Evolutionary conservation across 495 filamentous ascomycete genomes (phyloP).

Genomic region (Aspergillus olivimuriae): DNA sequence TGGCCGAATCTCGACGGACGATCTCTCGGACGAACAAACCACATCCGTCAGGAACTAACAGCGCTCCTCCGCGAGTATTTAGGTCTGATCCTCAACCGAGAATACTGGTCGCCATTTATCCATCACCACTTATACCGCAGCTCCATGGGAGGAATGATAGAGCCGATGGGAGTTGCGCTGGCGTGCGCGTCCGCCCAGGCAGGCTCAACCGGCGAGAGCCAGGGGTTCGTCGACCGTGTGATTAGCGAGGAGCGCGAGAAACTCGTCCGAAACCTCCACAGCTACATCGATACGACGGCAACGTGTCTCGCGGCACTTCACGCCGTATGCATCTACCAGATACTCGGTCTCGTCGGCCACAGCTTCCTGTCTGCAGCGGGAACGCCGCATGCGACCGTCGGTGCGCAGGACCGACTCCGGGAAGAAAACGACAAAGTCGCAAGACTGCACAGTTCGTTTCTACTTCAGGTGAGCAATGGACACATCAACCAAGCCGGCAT

Average conservation of each 20-base stretch:
- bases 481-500: too few species aligned
- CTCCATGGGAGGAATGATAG: constrained; percentile 8
- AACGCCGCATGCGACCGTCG: background rate
- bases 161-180: constrained; percentile 11
- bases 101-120: constrained; percentile 14
- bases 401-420: background rate
- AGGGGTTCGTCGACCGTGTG: constrained; percentile 9
- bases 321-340: constrained; percentile 15
- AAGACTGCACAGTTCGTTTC: constrained; percentile 6
- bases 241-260: constrained; percentile 10
- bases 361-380: background rate
- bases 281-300: constrained; percentile 6
- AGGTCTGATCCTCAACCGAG: constrained; percentile 8
- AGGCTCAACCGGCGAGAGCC: constrained; percentile 6
- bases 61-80: constrained; percentile 10
- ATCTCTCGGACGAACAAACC: background rate
- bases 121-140: constrained; percentile 12
- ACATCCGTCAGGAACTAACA: constrained; percentile 8
- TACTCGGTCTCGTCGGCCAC: constrained; percentile 11
- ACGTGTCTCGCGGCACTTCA: constrained; percentile 13
- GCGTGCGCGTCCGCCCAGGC: constrained; percentile 8
- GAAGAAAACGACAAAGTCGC: constrained; percentile 2
- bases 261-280: constrained; percentile 9
- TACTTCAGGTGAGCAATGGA: constrained; percentile 7
- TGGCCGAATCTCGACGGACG: background rate